Percentiles rank a stretch among this genome's conserved stretches.
Conservation (phyloP, 148 eudicot species). For the Diospyros kaki region DNA sequence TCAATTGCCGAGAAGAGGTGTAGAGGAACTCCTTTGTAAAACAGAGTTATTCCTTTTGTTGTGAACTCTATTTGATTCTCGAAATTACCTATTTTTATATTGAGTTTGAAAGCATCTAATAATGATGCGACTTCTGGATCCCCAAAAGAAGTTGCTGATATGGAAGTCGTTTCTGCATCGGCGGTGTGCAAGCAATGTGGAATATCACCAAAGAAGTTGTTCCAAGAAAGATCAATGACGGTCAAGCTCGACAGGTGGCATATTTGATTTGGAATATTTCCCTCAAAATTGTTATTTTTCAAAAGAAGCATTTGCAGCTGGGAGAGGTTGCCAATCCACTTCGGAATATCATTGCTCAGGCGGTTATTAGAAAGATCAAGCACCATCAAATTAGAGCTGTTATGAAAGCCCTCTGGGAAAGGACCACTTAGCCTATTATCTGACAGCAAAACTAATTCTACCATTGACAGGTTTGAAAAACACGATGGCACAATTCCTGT, state of each 20-base stretch:
- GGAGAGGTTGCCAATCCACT: not conserved
- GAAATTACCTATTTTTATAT: not conserved
- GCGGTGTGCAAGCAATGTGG: not conserved
- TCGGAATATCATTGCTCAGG: not conserved
- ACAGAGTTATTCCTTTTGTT: not conserved
- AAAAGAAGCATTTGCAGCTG: not conserved
- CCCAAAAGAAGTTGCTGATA: not conserved
- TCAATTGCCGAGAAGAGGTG: not conserved
- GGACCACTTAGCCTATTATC: not conserved
- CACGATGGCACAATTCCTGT: conserved; percentile 2
- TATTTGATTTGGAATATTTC: not conserved
- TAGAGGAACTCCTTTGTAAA: not conserved
- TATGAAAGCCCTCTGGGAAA: not conserved
- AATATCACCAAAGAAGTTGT: not conserved
- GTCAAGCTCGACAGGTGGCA: not conserved
- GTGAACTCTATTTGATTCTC: not conserved
- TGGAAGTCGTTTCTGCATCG: not conserved
- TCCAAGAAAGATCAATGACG: not conserved
- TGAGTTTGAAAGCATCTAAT: not conserved
- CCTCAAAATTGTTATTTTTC: not conserved
- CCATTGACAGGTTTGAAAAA: not conserved
- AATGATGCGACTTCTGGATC: not conserved
- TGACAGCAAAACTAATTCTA: not conserved
- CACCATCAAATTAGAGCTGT: not conserved
- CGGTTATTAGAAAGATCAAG: not conserved